These are phyloP conservation scores for Pneumocystis canis DNA, from an alignment of 1,139 yeast species.

Conservation along the genomic window DNA sequence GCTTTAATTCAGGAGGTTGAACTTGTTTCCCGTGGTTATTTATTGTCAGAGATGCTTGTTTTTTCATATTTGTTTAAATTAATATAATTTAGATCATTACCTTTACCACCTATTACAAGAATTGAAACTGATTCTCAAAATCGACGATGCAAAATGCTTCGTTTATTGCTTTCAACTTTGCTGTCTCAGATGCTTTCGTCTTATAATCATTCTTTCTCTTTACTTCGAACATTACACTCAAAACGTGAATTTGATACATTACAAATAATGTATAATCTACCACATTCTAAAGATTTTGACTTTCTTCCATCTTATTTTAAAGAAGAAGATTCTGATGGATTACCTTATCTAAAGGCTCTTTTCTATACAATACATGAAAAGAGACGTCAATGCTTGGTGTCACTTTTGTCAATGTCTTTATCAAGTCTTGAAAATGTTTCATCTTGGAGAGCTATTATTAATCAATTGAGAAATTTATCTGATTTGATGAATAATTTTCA, in stretches of 20 bases:
- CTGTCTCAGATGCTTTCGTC: slow-evolving; percentile 14
- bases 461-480: slow-evolving; percentile 20
- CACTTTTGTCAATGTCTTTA: slow-evolving; percentile 27
- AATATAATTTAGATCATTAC: neutral
- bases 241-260: slow-evolving; percentile 8
- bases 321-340: slow-evolving; percentile 9
- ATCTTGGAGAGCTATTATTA: slow-evolving; percentile 24
- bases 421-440: slow-evolving; percentile 23
- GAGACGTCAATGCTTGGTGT: slow-evolving; percentile 30
- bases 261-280: slow-evolving; percentile 9
- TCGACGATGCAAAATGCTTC: slow-evolving; percentile 7
- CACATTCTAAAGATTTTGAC: slow-evolving; percentile 16
- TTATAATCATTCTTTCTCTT: slow-evolving; percentile 15
- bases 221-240: slow-evolving; percentile 10
- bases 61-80: neutral
- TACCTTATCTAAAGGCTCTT: slow-evolving; percentile 20
- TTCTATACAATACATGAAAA: slow-evolving; percentile 27
- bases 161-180: slow-evolving; percentile 17
- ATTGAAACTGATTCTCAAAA: slow-evolving; percentile 1
- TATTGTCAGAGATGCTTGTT: slow-evolving; percentile 18
- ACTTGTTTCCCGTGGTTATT: slow-evolving; percentile 24
- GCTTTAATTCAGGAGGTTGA: slow-evolving; percentile 28
- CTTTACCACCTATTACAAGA: slow-evolving; percentile 3
- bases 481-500: slow-evolving; percentile 21
- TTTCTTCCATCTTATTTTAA: slow-evolving; percentile 4